phyloP scores from a whole-genome alignment of 768 basidiomycete genomes.

The Neoboletus subvelutipes region DNA sequence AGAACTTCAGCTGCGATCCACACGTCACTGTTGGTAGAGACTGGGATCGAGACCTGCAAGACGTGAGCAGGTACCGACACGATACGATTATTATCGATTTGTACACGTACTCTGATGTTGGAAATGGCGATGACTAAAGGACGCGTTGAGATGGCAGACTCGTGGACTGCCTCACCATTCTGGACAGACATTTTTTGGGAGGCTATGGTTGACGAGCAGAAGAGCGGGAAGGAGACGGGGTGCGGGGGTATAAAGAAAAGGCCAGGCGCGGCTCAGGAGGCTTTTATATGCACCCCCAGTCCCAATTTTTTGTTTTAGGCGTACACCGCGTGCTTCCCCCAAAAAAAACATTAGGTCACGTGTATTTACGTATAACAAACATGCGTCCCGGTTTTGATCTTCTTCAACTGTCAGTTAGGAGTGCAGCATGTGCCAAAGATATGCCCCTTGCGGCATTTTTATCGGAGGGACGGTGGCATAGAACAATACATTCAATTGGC shows the following conservation, averaged over 20 bases:
- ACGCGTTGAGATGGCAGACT: slow-evolving; percentile 35
- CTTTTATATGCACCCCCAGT: slow-evolving; percentile 31
- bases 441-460: background rate
- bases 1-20: slow-evolving; percentile 94
- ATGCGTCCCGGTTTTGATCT: slow-evolving; percentile 2
- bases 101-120: slow-evolving; percentile 36
- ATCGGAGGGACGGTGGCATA: background rate
- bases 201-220: slow-evolving; percentile 6
- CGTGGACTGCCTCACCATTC: slow-evolving; percentile 31
- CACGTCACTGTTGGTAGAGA: slow-evolving; percentile 75
- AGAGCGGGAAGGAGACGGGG: background rate
- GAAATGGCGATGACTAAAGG: slow-evolving; percentile 34
- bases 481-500: background rate
- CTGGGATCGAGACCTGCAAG: slow-evolving; percentile 77
- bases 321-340: slow-evolving; percentile 24
- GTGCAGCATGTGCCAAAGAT: background rate
- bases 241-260: slow-evolving; percentile 7
- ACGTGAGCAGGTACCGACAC: slow-evolving; percentile 4
- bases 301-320: slow-evolving; percentile 32
- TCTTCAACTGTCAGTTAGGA: background rate
- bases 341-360: slow-evolving; percentile 31
- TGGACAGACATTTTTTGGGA: slow-evolving; percentile 33
- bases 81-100: slow-evolving; percentile 8
- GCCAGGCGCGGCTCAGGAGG: slow-evolving; percentile 1
- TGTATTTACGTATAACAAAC: slow-evolving; percentile 24